Evolutionary conservation across 2,329 filamentous ascomycete genomes (phyloP).

Genomic region (Rutstroemia sp.): DNA sequence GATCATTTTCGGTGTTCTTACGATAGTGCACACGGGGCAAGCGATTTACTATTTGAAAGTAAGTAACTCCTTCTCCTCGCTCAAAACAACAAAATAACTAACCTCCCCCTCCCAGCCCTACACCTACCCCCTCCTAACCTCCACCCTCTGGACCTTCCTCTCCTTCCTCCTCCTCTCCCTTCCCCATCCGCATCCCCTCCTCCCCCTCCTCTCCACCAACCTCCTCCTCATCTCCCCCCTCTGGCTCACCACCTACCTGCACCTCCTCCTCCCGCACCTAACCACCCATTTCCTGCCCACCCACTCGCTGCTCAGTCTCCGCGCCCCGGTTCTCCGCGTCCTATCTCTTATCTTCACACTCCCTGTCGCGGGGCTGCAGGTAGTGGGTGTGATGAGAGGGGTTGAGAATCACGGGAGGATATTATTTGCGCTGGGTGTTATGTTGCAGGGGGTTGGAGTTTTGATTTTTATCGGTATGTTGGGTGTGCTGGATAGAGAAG

Average conservation of each 20-base stretch:
- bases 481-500: background rate
- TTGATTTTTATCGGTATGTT: slow-evolving; percentile 31
- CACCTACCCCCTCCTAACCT: background rate
- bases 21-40: slow-evolving; percentile 30
- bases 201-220: slow-evolving; percentile 30
- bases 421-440: slow-evolving; percentile 46
- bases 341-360: background rate
- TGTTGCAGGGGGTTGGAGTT: slow-evolving; percentile 43
- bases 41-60: slow-evolving; percentile 31
- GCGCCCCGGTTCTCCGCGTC: background rate
- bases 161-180: slow-evolving; percentile 35
- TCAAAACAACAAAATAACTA: background rate
- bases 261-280: slow-evolving; percentile 29
- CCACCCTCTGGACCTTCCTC: slow-evolving; percentile 30
- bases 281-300: slow-evolving; percentile 31
- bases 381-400: background rate
- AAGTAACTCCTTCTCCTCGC: background rate
- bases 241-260: slow-evolving; percentile 29
- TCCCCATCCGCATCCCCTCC: slow-evolving; percentile 31
- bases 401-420: slow-evolving; percentile 26
- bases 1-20: slow-evolving; percentile 31
- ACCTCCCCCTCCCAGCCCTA: background rate
- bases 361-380: background rate
- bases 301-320: background rate
- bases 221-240: slow-evolving; percentile 35